Evolutionary conservation across 805 yeast genomes (phyloP).

Genomic region (Sugiyamaella qingdaonensis): DNA sequence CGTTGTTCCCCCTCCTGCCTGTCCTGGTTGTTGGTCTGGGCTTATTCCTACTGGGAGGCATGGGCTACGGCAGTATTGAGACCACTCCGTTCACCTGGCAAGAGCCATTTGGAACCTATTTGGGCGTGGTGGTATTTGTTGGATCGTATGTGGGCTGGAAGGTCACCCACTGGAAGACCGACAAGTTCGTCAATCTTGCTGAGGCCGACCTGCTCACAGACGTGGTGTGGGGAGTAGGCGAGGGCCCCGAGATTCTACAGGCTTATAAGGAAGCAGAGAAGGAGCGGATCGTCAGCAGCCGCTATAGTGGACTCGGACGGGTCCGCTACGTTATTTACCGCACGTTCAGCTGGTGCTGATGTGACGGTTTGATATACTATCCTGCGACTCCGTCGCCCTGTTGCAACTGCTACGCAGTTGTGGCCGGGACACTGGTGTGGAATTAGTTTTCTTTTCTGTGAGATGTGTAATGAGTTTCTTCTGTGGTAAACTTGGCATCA

Average conservation of each 20-base stretch:
- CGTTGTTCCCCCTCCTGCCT: slow-evolving; percentile 48
- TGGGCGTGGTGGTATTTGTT: slow-evolving; percentile 41
- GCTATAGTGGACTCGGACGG: slow-evolving; percentile 6
- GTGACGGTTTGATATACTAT: too few relatives aligned
- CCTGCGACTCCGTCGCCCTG: too few relatives aligned
- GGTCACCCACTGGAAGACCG: slow-evolving; percentile 26
- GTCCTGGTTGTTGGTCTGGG: slow-evolving; percentile 51
- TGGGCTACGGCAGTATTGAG: slow-evolving; percentile 29
- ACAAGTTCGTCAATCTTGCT: slow-evolving; percentile 18
- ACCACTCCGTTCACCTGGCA: slow-evolving; percentile 31
- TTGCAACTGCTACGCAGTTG: background rate
- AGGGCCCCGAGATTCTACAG: slow-evolving; percentile 24
- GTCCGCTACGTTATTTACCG: slow-evolving; percentile 8
- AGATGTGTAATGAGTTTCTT: too few relatives aligned
- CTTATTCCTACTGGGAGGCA: slow-evolving; percentile 51
- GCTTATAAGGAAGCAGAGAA: slow-evolving; percentile 16
- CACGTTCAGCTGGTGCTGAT: slow-evolving; percentile 7
- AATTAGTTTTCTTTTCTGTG: too few relatives aligned
- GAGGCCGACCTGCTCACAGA: slow-evolving; percentile 23
- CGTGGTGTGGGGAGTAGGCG: slow-evolving; percentile 28
- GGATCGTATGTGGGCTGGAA: slow-evolving; percentile 40
- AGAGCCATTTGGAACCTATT: slow-evolving; percentile 44
- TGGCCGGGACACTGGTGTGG: background rate
- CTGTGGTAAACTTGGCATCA: too few relatives aligned
- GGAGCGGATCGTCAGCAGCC: slow-evolving; percentile 5